Percentiles rank a stretch among this genome's conserved stretches.
Conservation (phyloP, 1,284 basidiomycete genomes). For the Rhodotorula sp. region DNA sequence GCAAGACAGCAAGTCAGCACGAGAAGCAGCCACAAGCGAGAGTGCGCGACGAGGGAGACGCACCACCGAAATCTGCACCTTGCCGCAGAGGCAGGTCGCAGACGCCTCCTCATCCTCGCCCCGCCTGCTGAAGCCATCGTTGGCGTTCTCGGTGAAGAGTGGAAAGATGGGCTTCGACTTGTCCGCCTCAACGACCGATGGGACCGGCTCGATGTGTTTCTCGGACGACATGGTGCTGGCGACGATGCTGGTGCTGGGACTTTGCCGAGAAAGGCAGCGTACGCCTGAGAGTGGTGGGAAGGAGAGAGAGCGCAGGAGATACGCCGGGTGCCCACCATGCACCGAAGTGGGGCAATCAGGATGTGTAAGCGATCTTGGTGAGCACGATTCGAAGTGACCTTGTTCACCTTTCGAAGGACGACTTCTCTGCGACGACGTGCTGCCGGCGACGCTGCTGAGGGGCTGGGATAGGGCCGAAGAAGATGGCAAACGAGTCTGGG, state of each 20-base stretch:
- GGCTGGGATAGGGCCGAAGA: no score
- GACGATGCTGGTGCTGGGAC: no score
- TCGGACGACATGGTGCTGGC: no score
- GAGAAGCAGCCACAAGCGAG: not conserved
- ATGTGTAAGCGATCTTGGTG: no score
- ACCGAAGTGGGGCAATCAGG: no score
- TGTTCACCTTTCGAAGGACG: no score
- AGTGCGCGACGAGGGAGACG: not conserved
- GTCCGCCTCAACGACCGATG: slow-evolving; percentile 16
- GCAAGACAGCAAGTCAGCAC: not conserved
- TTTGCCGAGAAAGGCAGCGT: not conserved
- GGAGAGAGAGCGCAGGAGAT: not conserved
- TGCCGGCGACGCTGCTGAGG: no score
- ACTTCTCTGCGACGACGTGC: no score
- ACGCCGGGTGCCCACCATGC: no score
- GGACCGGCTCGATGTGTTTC: no score
- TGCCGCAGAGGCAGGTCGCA: slow-evolving; percentile 43
- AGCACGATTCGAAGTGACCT: no score
- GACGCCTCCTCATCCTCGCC: slow-evolving; percentile 39
- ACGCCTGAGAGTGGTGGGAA: not conserved
- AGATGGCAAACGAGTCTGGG: no score
- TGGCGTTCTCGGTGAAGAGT: slow-evolving; percentile 30
- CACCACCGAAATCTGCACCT: slow-evolving; percentile 41
- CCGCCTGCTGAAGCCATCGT: slow-evolving; percentile 36
- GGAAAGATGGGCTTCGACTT: slow-evolving; percentile 30